phyloP scores from a whole-genome alignment of 805 yeast genomes.

The Saccharomycopsis oosterbeekiorum region DNA sequence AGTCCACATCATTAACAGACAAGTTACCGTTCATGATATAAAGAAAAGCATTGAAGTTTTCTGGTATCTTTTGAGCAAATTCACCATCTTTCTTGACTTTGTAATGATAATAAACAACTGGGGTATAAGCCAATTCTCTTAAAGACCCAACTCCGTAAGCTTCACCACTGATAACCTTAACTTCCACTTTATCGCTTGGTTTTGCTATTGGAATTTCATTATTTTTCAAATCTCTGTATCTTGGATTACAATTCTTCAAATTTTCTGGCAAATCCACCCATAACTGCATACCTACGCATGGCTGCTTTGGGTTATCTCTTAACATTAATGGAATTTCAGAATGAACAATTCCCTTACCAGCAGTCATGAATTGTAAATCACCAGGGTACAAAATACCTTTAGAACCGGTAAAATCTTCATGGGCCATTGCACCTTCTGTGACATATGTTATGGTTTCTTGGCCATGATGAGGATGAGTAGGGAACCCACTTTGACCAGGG shows the following conservation, averaged over 20 bases:
- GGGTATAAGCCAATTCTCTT: slow-evolving; percentile 72
- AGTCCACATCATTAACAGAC: slow-evolving; percentile 33
- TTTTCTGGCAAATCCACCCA: slow-evolving; percentile 78
- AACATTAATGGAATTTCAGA: slow-evolving; percentile 71
- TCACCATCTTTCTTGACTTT: slow-evolving; percentile 54
- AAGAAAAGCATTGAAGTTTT: slow-evolving; percentile 56
- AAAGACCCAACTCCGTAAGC: slow-evolving; percentile 67
- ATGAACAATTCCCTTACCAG: slow-evolving; percentile 81
- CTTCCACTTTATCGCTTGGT: slow-evolving; percentile 53
- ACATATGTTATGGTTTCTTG: slow-evolving; percentile 72
- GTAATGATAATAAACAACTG: slow-evolving; percentile 64
- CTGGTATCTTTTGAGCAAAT: slow-evolving; percentile 50
- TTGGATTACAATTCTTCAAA: slow-evolving; percentile 54
- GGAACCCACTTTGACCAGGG: slow-evolving; percentile 65
- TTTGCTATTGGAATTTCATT: slow-evolving; percentile 45
- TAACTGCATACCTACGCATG: slow-evolving; percentile 63
- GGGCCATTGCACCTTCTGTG: slow-evolving; percentile 59
- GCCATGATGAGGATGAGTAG: slow-evolving; percentile 78
- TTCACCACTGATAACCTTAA: slow-evolving; percentile 70
- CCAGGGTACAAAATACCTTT: slow-evolving; percentile 69
- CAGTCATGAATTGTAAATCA: slow-evolving; percentile 90
- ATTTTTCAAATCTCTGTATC: slow-evolving; percentile 51
- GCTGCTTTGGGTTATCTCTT: slow-evolving; percentile 36
- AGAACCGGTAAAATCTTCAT: slow-evolving; percentile 80
- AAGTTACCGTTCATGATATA: slow-evolving; percentile 58